Evolutionary conservation across 306 rosid genomes (phyloP), one percentile per base, ranked within the genome.

Genomic region (Cyclanthera cordifolia): DNA sequence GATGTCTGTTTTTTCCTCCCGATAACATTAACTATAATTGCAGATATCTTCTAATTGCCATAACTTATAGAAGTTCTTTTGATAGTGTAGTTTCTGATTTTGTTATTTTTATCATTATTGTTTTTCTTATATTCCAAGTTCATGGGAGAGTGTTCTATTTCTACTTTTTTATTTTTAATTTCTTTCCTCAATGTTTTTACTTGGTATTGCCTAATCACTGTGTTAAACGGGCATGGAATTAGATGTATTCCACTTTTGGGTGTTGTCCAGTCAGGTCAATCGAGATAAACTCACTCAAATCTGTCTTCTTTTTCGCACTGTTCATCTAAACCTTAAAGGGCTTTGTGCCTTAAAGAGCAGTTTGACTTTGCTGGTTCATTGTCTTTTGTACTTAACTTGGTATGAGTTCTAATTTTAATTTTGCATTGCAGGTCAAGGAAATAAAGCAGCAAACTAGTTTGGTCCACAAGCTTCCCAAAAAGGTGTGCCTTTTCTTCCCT

Each of bases 401-500:
- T 32, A 32, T 32, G 37, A 32, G 37, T n/a, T n/a, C n/a, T n/a
- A n/a, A n/a, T n/a, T n/a, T n/a, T n/a, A n/a, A n/a, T n/a, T n/a
- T n/a, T n/a, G n/a, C n/a, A n/a, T n/a, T n/a, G n/a, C n/a, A n/a
- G n/a, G n/a, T n/a, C n/a, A n/a, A n/a, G n/a, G n/a, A n/a, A n/a
- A n/a, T n/a, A n/a, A n/a, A n/a, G n/a, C n/a, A n/a, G n/a, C n/a
- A n/a, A n/a, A n/a, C n/a, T n/a, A n/a, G n/a, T n/a, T n/a, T n/a
- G n/a, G n/a, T n/a, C n/a, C n/a, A n/a, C n/a, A n/a, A n/a, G 37
- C 37, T 32, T 32, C 37, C 37, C 37, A 32, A 32, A 32, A 32
- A 32, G 90, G 99, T 90, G 79, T 39, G 78, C 49, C 49, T 37
- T 25, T 25, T 1, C 24, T n/a, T n/a, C 15, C 6, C 41, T 6